A percentile compares a stretch with the other conserved stretches of the same genome.
Conservation (phyloP, 129 eudicot genomes). For the Dittrichia graveolens region DNA sequence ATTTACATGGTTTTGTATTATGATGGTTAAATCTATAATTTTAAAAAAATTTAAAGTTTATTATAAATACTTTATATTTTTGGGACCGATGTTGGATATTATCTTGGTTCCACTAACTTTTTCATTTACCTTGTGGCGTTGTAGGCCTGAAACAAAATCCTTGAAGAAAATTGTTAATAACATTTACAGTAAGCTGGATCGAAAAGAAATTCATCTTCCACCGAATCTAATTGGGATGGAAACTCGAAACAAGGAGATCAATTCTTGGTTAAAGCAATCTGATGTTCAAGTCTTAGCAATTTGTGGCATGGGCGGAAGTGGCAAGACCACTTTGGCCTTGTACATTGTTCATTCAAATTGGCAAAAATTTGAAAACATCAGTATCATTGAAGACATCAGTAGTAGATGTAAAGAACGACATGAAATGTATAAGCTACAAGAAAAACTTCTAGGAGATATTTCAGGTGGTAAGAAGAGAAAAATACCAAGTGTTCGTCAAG, state of each 20-base stretch:
- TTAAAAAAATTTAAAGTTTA: no score
- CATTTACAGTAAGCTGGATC: not conserved
- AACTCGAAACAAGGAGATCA: slow-evolving; percentile 1
- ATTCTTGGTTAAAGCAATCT: slow-evolving; percentile 2
- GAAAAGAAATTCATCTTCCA: slow-evolving; percentile 10
- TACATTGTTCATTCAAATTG: slow-evolving; percentile 3
- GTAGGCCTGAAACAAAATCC: not conserved
- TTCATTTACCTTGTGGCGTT: not conserved
- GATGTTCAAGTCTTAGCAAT: slow-evolving; percentile 17
- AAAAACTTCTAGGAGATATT: slow-evolving; percentile 10
- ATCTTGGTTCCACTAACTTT: not conserved
- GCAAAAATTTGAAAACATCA: slow-evolving; percentile 1
- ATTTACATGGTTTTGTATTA: no score
- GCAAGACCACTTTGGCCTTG: slow-evolving; percentile 22
- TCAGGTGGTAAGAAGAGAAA: slow-evolving; percentile 7
- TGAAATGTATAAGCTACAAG: slow-evolving; percentile 15
- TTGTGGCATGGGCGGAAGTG: slow-evolving; percentile 32
- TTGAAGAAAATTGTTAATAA: slow-evolving; percentile 15
- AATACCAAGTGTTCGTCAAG: slow-evolving; percentile 2
- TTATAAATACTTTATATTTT: no score
- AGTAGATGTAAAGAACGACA: not conserved
- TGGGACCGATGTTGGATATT: not conserved
- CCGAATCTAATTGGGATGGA: slow-evolving; percentile 10
- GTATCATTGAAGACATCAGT: slow-evolving; percentile 11
- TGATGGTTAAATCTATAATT: no score